Percentiles rank a stretch among this genome's conserved stretches.
phyloP scores from a whole-genome alignment of 108 stramenopile species.

The Cyclostephanos tholiformis region DNA sequence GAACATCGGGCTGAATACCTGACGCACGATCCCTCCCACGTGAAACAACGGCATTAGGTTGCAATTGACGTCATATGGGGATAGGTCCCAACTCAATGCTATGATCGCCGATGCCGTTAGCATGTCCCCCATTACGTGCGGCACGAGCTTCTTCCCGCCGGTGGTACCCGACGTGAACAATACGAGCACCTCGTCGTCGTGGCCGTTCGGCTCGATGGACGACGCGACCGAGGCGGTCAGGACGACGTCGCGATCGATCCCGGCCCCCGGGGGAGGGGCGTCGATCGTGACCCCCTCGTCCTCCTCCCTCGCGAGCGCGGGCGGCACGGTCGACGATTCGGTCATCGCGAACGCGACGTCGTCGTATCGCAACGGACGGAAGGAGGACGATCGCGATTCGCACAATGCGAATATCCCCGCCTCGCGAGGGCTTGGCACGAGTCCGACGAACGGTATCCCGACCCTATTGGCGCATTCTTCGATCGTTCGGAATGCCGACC shows the following conservation, averaged over 20 bases:
- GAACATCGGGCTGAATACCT: slow-evolving; percentile 61
- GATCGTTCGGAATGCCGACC: background rate
- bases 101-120: slow-evolving; percentile 58
- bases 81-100: slow-evolving; percentile 56
- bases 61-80: slow-evolving; percentile 59
- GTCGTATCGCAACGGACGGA: background rate
- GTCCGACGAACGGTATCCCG: background rate
- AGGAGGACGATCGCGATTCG: too few species aligned
- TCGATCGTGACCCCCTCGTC: too few species aligned
- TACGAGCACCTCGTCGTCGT: slow-evolving; percentile 40
- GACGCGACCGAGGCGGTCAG: too few species aligned
- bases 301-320: too few species aligned
- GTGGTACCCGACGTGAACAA: slow-evolving; percentile 78
- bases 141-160: slow-evolving; percentile 73
- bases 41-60: slow-evolving; percentile 86
- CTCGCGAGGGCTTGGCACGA: background rate
- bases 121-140: slow-evolving; percentile 57
- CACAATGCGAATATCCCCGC: background rate
- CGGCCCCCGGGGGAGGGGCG: too few species aligned
- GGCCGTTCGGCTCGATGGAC: background rate
- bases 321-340: too few species aligned
- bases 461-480: background rate
- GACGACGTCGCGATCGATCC: too few species aligned
- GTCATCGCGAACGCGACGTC: too few species aligned
- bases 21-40: slow-evolving; percentile 49